Evolutionary conservation across 78 protist genomes (phyloP).

Genomic region (Dictyostelium citrinum): DNA sequence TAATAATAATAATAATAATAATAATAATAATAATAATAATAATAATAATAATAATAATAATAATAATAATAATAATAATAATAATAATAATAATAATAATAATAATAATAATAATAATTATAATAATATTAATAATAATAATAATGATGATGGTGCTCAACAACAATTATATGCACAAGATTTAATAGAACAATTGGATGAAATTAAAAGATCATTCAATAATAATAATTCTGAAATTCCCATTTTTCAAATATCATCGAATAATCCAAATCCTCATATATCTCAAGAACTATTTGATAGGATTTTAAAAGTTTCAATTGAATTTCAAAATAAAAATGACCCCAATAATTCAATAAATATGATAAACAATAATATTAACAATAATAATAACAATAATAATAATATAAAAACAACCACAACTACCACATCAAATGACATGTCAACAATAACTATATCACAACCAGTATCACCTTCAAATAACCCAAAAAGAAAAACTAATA

Average conservation of each 20-base stretch:
- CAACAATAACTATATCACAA: background rate
- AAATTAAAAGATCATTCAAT: background rate
- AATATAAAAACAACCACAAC: background rate
- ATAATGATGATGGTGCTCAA: background rate
- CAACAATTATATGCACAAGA: background rate
- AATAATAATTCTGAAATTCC: background rate
- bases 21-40: too few species aligned
- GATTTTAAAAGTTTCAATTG: background rate
- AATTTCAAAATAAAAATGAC: background rate
- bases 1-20: too few species aligned
- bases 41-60: too few species aligned
- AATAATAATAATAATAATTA: too few species aligned
- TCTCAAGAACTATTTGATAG: background rate
- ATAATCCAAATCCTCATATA: background rate
- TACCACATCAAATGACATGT: background rate
- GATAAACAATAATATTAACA: background rate
- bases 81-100: too few species aligned
- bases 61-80: too few species aligned
- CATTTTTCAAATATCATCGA: background rate
- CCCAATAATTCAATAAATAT: background rate
- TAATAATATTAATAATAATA: background rate
- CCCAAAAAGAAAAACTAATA: constrained; percentile 34
- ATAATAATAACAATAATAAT: background rate
- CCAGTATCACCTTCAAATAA: background rate
- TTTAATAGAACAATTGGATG: background rate